phyloP scores from a whole-genome alignment of 2,329 filamentous ascomycete genomes.

The Penicillium sp. region DNA sequence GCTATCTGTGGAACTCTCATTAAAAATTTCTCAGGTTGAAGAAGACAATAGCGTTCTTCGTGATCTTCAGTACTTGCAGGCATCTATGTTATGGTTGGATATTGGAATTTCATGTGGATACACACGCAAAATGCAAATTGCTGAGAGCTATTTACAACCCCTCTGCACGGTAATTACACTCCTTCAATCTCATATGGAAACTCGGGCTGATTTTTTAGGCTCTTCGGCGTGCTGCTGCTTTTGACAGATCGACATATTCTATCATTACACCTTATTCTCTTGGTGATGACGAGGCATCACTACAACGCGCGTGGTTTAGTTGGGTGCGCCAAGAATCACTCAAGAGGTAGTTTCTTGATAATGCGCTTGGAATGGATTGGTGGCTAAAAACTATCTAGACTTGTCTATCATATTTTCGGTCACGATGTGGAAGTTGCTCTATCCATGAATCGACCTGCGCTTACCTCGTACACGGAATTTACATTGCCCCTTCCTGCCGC shows the following conservation, averaged over 20 bases:
- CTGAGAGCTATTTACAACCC: constrained; percentile 16
- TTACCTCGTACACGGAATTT: constrained; percentile 15
- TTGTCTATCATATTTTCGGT: constrained; percentile 16
- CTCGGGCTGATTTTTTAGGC: constrained; percentile 5
- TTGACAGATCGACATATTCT: constrained; percentile 13
- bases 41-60: constrained; percentile 17
- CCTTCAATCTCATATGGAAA: background rate
- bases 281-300: constrained; percentile 9
- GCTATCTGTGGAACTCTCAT: background rate
- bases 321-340: constrained; percentile 18
- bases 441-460: constrained; percentile 14
- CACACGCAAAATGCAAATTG: constrained; percentile 18
- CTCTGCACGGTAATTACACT: constrained; percentile 9
- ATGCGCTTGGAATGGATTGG: background rate
- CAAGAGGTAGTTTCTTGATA: constrained; percentile 6
- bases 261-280: constrained; percentile 8
- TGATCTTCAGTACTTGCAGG: constrained; percentile 17
- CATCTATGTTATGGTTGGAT: constrained; percentile 17
- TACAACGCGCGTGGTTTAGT: constrained; percentile 11
- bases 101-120: constrained; percentile 17
- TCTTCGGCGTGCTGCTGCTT: constrained; percentile 11
- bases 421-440: constrained; percentile 16
- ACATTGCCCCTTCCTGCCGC: constrained; percentile 14
- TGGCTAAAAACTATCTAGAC: background rate
- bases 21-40: constrained; percentile 8